Evolutionary conservation across 2,329 filamentous ascomycete species (phyloP), one percentile per base, ranked within the genome.

Genomic region (Xylaria sp.): DNA sequence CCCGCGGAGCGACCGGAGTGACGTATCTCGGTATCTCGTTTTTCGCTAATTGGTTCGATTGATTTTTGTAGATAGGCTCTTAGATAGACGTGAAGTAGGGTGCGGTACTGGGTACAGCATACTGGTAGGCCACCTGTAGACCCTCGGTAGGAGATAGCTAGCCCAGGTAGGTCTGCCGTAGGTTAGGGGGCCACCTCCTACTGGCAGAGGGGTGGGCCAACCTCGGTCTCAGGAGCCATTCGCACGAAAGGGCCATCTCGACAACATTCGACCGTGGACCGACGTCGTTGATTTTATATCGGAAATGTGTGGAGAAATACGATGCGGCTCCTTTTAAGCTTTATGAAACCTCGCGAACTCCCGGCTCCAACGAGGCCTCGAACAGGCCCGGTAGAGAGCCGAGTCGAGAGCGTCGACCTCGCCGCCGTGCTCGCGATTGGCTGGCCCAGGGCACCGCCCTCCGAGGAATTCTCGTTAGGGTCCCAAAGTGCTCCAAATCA

Each of bases 381-480:
- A 69, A 58, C n/a, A 34, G 61, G 56, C 30, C 67, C 63, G 68
- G 63, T 60, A 69, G 36, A 50, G 63, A 66, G 32, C 68, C 68
- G 61, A 61, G 54, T 64, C 56, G 64, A 72, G 69, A 69, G 61
- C 65, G 54, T 61, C 63, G 69, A 34, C 63, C 68, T 66, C 55
- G 34, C 61, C 69, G 65, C 27, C 48, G 45, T 54, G 61, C 45
- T 27, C 63, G 12, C 73, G 47, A 76, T 77, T 77, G 75, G 75
- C 67, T 69, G 60, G 50, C 51, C 62, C 60, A 64, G 67, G 69
- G 70, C 71, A 27, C 24, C 24, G 24, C 75, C 56, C 74, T 72
- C 73, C 75, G 75, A 75, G 72, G 71, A 77, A 74, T 77, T 74
- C 72, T 73, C 75, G 75, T 27, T 75, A 75, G 72, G 69, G 57